phyloP scores from a whole-genome alignment of 768 basidiomycete genomes.

The Lyophyllum semitale region DNA sequence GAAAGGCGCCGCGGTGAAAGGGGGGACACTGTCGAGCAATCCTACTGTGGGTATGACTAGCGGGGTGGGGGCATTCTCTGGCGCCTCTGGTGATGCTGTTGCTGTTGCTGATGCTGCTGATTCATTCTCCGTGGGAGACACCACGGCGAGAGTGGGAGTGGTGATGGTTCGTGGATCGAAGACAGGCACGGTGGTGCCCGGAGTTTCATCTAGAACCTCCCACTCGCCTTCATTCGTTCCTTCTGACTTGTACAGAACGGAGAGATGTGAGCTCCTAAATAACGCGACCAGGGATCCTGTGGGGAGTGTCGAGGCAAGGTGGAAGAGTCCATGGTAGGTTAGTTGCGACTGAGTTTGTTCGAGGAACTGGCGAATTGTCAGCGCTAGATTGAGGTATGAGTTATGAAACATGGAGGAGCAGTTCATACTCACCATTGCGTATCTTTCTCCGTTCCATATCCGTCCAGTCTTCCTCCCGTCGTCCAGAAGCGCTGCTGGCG shows the following conservation, averaged over 20 bases:
- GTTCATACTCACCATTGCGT: slow-evolving; percentile 57
- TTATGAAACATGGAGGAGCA: neutral
- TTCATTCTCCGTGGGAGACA: neutral
- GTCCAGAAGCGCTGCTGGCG: slow-evolving; percentile 14
- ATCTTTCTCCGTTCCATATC: slow-evolving; percentile 63
- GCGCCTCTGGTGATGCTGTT: neutral
- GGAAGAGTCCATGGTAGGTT: slow-evolving; percentile 86
- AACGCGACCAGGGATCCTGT: slow-evolving; percentile 69
- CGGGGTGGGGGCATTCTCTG: neutral
- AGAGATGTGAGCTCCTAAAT: slow-evolving; percentile 89
- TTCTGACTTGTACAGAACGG: slow-evolving; percentile 73
- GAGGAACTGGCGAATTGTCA: slow-evolving; percentile 68
- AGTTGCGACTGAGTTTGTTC: slow-evolving; percentile 76
- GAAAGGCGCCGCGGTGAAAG: neutral
- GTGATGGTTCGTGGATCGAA: neutral
- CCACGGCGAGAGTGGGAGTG: neutral
- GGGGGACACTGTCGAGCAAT: neutral
- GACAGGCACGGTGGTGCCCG: neutral
- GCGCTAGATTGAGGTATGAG: slow-evolving; percentile 44
- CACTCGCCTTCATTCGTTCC: slow-evolving; percentile 2
- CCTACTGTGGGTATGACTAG: neutral
- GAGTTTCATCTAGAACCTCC: slow-evolving; percentile 11
- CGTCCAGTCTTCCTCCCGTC: slow-evolving; percentile 35
- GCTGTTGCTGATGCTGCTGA: neutral
- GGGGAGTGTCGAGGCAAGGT: slow-evolving; percentile 65